phyloP scores from a whole-genome alignment of 2,329 filamentous ascomycete species.

The Trichoderma hamatum region DNA sequence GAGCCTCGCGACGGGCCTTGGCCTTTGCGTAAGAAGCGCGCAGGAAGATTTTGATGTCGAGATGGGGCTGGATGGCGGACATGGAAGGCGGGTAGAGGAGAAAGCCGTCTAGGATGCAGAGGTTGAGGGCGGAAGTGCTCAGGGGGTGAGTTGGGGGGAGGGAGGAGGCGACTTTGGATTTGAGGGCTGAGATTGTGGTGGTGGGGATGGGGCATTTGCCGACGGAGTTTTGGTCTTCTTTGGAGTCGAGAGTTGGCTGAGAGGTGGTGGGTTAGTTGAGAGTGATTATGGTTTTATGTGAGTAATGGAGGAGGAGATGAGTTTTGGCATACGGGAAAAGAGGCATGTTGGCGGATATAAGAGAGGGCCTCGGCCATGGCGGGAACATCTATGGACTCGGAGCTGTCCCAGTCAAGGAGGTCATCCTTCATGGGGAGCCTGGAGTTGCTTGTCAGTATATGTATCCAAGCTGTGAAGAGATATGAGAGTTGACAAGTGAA shows the following conservation, averaged over 20 bases:
- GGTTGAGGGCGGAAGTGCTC: slow-evolving; percentile 39
- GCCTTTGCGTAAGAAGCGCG: slow-evolving; percentile 67
- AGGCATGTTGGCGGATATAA: slow-evolving; percentile 71
- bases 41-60: slow-evolving; percentile 81
- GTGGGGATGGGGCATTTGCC: slow-evolving; percentile 57
- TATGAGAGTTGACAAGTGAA: neutral
- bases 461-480: slow-evolving; percentile 19
- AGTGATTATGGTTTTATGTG: neutral
- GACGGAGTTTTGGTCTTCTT: slow-evolving; percentile 65
- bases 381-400: slow-evolving; percentile 73
- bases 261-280: neutral
- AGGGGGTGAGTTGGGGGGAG: slow-evolving; percentile 49
- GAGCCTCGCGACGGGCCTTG: slow-evolving; percentile 66
- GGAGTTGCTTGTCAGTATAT: neutral
- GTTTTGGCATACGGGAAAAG: slow-evolving; percentile 57
- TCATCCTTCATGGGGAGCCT: slow-evolving; percentile 61
- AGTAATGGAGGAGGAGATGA: neutral
- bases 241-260: slow-evolving; percentile 39
- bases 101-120: slow-evolving; percentile 87
- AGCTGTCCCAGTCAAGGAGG: slow-evolving; percentile 89
- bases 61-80: slow-evolving; percentile 58
- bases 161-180: slow-evolving; percentile 52
- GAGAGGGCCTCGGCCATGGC: slow-evolving; percentile 67
- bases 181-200: slow-evolving; percentile 50
- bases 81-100: slow-evolving; percentile 70